phyloP scores from a whole-genome alignment of 2,329 filamentous ascomycete genomes.

The Hypoxylon sp. region DNA sequence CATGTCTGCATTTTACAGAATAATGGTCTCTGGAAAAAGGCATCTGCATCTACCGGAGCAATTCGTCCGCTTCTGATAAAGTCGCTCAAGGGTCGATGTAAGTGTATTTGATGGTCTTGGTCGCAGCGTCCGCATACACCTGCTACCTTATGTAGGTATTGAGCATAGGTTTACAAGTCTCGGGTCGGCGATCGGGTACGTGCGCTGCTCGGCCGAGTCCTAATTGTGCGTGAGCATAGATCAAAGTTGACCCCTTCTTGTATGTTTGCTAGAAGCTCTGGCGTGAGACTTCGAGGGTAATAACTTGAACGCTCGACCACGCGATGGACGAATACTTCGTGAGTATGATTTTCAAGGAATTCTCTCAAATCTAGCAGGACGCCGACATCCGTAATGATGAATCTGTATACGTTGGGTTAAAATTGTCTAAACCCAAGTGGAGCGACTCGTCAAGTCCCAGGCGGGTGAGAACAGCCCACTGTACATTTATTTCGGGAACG shows the following conservation, averaged over 20 bases:
- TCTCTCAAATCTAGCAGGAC: not conserved
- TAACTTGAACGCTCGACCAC: not conserved
- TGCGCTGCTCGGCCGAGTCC: not conserved
- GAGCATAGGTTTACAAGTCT: not conserved
- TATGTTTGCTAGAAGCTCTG: not conserved
- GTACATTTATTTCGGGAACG: conserved; percentile 15
- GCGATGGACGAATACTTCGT: conserved; percentile 3
- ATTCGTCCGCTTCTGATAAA: not conserved
- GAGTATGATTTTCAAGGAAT: not conserved
- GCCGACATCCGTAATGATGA: conserved; percentile 5
- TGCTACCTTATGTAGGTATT: too few species aligned
- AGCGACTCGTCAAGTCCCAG: conserved; percentile 8
- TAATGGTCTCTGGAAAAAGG: not conserved
- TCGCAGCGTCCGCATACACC: too few species aligned
- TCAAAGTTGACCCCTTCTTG: not conserved
- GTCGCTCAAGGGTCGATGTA: not conserved
- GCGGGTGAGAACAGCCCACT: conserved; percentile 10
- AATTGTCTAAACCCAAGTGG: conserved; percentile 5
- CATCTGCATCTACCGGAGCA: not conserved
- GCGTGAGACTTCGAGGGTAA: not conserved
- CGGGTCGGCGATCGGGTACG: not conserved
- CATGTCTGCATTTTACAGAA: not conserved
- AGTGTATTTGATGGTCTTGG: not conserved
- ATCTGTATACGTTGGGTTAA: conserved; percentile 11
- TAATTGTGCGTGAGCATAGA: not conserved